Evolutionary conservation across 2,329 filamentous ascomycete species (phyloP).

Genomic region (Microcyclosporella mali): DNA sequence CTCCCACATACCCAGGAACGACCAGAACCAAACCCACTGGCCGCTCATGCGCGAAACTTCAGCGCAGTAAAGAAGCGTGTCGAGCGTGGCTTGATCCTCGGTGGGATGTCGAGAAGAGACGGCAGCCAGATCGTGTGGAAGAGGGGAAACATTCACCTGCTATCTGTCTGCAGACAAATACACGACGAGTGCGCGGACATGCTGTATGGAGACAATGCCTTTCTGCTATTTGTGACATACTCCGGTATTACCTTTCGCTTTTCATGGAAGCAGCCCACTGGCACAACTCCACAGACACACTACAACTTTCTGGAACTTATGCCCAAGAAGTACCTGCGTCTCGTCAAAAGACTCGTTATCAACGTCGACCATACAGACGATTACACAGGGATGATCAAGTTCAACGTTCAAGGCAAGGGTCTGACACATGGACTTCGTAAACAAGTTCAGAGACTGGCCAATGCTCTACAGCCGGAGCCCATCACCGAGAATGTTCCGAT

Average conservation of each 20-base stretch:
- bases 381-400: slow-evolving; percentile 49
- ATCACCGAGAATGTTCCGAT: neutral
- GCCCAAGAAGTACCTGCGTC: slow-evolving; percentile 35
- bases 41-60: slow-evolving; percentile 27
- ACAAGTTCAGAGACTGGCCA: slow-evolving; percentile 38
- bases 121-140: slow-evolving; percentile 35
- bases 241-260: slow-evolving; percentile 40
- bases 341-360: slow-evolving; percentile 39
- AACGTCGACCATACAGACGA: slow-evolving; percentile 44
- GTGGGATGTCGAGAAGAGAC: slow-evolving; percentile 4
- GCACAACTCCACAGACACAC: slow-evolving; percentile 36
- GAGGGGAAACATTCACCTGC: slow-evolving; percentile 36
- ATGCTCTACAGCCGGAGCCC: slow-evolving; percentile 30
- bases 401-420: slow-evolving; percentile 43
- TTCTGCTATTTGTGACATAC: slow-evolving; percentile 42
- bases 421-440: slow-evolving; percentile 38
- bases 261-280: slow-evolving; percentile 37
- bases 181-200: slow-evolving; percentile 41
- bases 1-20: slow-evolving; percentile 37
- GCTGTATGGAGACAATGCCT: slow-evolving; percentile 43
- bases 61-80: slow-evolving; percentile 26
- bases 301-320: slow-evolving; percentile 40
- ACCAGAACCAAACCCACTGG: slow-evolving; percentile 19
- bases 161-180: slow-evolving; percentile 37
- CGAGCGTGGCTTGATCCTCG: slow-evolving; percentile 22